phyloP scores from a whole-genome alignment of 345 rosid genomes.

The Erucastrum elatum region DNA sequence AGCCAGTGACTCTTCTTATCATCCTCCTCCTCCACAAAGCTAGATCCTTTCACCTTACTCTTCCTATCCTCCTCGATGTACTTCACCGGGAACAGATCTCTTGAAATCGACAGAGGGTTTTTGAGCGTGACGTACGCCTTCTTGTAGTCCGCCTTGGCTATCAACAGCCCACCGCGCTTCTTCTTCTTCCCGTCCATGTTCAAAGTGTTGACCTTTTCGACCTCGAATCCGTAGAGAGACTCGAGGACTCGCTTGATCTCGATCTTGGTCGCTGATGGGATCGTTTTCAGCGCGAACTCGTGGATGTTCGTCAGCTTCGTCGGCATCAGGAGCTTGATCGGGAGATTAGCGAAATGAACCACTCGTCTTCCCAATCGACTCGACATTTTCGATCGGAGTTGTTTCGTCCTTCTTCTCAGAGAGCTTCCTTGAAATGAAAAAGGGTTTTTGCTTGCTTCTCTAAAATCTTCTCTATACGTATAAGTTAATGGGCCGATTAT shows the following conservation, averaged over 20 bases:
- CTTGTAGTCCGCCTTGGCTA: conserved; percentile 88
- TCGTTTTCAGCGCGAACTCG: conserved; percentile 77
- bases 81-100: conserved; percentile 63
- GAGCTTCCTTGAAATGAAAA: neutral
- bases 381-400: conserved; percentile 43
- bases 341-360: conserved; percentile 78
- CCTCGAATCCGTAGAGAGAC: conserved; percentile 86
- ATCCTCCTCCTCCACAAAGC: conserved; percentile 69
- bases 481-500: neutral
- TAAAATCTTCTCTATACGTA: neutral
- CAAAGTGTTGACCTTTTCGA: conserved; percentile 79
- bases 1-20: conserved; percentile 79
- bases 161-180: conserved; percentile 73
- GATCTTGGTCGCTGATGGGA: conserved; percentile 86
- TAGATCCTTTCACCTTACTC: conserved; percentile 58
- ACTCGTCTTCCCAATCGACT: conserved; percentile 79
- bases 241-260: conserved; percentile 97
- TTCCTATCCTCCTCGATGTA: conserved; percentile 63
- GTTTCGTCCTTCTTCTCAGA: neutral
- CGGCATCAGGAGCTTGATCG: conserved; percentile 79
- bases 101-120: conserved; percentile 67
- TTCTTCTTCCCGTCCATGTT: conserved; percentile 95
- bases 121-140: conserved; percentile 78
- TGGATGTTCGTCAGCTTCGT: conserved; percentile 55
- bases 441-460: conserved; percentile 15